Base-by-base conservation (phyloP, 352 stramenopile genomes). In the Stramenopiles sp. region DNA sequence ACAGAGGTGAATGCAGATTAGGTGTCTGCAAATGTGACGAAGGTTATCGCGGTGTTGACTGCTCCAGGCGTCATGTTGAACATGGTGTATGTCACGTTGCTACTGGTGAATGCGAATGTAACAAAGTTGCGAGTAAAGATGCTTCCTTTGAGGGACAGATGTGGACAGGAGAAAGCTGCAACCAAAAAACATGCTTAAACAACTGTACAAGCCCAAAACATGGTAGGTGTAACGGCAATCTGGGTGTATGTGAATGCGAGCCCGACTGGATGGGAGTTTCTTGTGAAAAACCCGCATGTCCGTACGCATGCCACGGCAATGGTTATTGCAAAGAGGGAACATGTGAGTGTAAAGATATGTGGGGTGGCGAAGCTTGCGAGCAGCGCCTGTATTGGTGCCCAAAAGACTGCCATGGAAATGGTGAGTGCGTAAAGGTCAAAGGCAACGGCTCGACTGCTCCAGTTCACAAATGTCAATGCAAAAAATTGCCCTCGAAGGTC, bases 281-380 rank as follows among this genome's bases (percentile, higher is more conserved):
- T 14, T 78, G 71, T 14, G 71, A 78, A 33, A 78, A 89, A 82
- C 90, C 88, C 92, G 82, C 75, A 86, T 86, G 80, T 14, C 1
- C 93, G 25, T 97, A 97, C 87, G 88, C 94, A 85, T 98, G 94
- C 22, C 30, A 78, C 22, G 71, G 31, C 22, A 31, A 33, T 8
- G 71, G 71, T 33, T 78, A 14, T 4, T 78, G 71, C 71, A 31
- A 33, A 31, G 31, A 78, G 8, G 71, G 71, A 4, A 78, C 71
- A 14, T 78, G 71, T 33, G 30, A 78, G 8, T 78, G 71, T 33
- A 31, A 78, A 4, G 30, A 31, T 33, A 33, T 31, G 71, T 78
- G 31, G 30, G 31, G 71, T 33, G 71, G 71, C 22, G 71, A 78
- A 31, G 71, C 30, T 4, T 78, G 71, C 71, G 71, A 78, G 14